Conservation (phyloP, 495 filamentous ascomycete genomes). For the Daldinia concentrica region DNA sequence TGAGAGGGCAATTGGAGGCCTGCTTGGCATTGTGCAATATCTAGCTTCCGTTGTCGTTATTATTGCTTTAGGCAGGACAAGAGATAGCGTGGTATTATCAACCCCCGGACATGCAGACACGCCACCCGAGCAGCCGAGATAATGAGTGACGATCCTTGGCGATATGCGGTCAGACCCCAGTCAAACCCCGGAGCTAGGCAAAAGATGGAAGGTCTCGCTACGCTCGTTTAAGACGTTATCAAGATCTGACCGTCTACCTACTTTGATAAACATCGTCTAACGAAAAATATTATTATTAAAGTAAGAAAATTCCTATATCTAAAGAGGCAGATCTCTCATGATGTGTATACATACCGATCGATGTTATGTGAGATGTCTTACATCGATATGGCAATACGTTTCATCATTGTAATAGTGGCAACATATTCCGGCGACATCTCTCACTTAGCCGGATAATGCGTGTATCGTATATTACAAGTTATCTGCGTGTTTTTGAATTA, state of each 20-base stretch:
- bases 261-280: neutral
- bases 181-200: conserved; percentile 24
- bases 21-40: conserved; percentile 39
- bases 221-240: neutral
- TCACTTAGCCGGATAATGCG: neutral
- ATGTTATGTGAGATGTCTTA: neutral
- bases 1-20: conserved; percentile 17
- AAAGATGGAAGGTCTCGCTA: conserved; percentile 31
- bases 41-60: conserved; percentile 22
- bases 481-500: neutral
- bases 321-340: neutral
- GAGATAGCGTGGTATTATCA: conserved; percentile 22
- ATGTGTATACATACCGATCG: neutral
- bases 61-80: conserved; percentile 41
- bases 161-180: conserved; percentile 17
- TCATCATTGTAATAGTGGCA: neutral
- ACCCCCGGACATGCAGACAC: neutral
- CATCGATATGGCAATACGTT: neutral
- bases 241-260: neutral
- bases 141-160: conserved; percentile 32
- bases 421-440: neutral
- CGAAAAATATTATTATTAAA: neutral
- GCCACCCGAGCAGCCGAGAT: conserved; percentile 20
- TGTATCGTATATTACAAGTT: neutral
- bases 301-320: neutral